Conservation (phyloP, 805 yeast species). For the Metschnikowia koreensis region DNA sequence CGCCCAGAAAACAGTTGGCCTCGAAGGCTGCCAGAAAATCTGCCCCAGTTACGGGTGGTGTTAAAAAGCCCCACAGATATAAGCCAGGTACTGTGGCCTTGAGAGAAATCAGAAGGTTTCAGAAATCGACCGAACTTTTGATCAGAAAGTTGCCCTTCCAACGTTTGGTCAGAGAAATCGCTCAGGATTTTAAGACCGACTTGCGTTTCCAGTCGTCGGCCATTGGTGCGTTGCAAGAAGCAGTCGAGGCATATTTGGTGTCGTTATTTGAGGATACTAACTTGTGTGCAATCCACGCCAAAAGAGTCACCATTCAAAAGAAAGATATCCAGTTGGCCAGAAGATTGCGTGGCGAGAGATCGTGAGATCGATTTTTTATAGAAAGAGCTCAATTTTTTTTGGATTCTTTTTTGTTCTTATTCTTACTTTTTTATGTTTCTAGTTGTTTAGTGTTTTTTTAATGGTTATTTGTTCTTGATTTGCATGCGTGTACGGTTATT, state of each 20-base stretch:
- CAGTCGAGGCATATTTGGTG: constrained; percentile 47
- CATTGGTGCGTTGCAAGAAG: constrained; percentile 47
- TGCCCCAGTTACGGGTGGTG: constrained; percentile 47
- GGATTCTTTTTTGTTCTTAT: background rate
- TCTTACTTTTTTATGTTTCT: background rate
- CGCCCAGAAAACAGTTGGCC: constrained; percentile 49
- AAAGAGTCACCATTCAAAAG: constrained; percentile 48
- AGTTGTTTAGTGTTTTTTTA: background rate
- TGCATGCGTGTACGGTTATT: background rate
- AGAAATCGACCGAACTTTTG: constrained; percentile 44
- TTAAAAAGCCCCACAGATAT: constrained; percentile 49
- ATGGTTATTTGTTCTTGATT: background rate
- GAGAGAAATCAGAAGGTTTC: constrained; percentile 49
- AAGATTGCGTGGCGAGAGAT: constrained; percentile 49
- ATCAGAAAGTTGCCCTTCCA: constrained; percentile 48
- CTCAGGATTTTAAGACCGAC: constrained; percentile 46
- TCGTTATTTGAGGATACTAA: constrained; percentile 46
- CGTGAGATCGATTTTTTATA: constrained; percentile 11
- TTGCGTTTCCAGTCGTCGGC: constrained; percentile 48
- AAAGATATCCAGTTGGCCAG: constrained; percentile 48
- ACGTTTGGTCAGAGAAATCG: constrained; percentile 48
- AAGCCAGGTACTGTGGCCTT: constrained; percentile 50
- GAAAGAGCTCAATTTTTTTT: background rate
- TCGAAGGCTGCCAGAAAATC: constrained; percentile 49
- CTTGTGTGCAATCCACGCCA: constrained; percentile 49